A percentile compares a stretch with the other conserved stretches of the same genome.
phyloP scores from a whole-genome alignment of 1,284 basidiomycete species.

The Microbotryum intermedium region DNA sequence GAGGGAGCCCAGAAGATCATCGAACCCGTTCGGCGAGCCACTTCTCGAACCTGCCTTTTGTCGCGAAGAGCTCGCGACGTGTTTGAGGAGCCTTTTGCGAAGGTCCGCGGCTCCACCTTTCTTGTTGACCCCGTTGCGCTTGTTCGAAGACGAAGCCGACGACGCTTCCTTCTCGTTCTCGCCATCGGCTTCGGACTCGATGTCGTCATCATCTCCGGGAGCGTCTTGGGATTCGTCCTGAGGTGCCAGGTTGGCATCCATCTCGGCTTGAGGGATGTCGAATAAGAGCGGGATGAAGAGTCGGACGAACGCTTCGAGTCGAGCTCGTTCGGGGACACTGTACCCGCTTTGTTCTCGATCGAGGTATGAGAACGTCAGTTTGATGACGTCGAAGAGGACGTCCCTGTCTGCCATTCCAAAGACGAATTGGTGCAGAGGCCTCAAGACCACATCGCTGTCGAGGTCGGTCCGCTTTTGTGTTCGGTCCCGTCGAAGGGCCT shows the following conservation, averaged over 20 bases:
- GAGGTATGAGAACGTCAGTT: conserved; percentile 81
- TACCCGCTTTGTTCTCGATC: conserved; percentile 60
- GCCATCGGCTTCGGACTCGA: conserved; percentile 38
- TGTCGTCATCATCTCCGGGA: conserved; percentile 30
- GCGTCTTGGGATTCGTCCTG: conserved; percentile 38
- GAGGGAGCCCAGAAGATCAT: background rate
- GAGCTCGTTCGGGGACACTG: conserved; percentile 64
- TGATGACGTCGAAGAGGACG: conserved; percentile 80
- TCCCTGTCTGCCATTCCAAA: conserved; percentile 68
- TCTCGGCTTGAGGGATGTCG: conserved; percentile 64
- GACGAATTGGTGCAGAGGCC: conserved; percentile 60
- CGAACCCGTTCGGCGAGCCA: conserved; percentile 2
- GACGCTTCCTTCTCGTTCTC: conserved; percentile 40
- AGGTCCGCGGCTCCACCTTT: conserved; percentile 54
- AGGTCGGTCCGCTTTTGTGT: conserved; percentile 49
- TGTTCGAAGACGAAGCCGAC: conserved; percentile 5
- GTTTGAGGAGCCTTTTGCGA: conserved; percentile 66
- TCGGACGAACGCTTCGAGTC: conserved; percentile 76
- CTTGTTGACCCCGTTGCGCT: background rate
- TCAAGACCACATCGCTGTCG: background rate
- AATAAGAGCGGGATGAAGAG: conserved; percentile 76
- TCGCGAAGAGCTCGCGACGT: conserved; percentile 33
- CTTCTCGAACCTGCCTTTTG: background rate
- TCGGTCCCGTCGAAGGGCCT: conserved; percentile 64
- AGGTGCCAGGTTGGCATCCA: conserved; percentile 53